Evolutionary conservation across 1,284 basidiomycete genomes (phyloP).

Genomic region (Sanghuangporus baumii): DNA sequence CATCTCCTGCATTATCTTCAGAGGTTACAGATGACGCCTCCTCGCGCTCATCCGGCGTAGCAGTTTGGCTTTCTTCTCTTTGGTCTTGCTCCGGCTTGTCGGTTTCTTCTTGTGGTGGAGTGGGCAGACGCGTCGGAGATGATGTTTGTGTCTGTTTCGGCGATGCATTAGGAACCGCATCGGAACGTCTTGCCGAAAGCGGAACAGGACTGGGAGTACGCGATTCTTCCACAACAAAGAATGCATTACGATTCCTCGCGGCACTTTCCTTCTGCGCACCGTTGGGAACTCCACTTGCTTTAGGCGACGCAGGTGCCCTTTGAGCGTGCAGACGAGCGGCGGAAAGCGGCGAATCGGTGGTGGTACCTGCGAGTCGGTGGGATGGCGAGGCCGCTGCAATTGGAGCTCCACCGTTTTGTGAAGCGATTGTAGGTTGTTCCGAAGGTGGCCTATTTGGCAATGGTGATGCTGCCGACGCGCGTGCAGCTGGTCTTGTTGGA

Average conservation of each 20-base stretch:
- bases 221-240: constrained; percentile 10
- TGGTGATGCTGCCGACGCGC: constrained; percentile 9
- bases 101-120: constrained; percentile 13
- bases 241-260: constrained; percentile 16
- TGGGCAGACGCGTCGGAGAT: constrained; percentile 7
- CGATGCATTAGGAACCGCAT: background rate
- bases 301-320: background rate
- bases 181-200: background rate
- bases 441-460: constrained; percentile 4
- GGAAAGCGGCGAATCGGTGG: background rate
- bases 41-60: background rate
- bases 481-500: background rate
- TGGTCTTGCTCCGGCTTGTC: background rate
- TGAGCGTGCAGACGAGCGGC: constrained; percentile 3
- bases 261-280: constrained; percentile 12
- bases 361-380: background rate
- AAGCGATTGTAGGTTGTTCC: constrained; percentile 6
- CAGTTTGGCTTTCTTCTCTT: background rate
- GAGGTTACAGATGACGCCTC: background rate
- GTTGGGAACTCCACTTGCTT: constrained; percentile 1
- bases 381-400: background rate
- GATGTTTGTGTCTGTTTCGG: background rate
- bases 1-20: background rate
- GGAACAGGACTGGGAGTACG: constrained; percentile 3
- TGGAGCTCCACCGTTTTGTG: constrained; percentile 6